Percentiles rank a stretch among this genome's conserved stretches.
phyloP scores from a whole-genome alignment of 2,329 filamentous ascomycete genomes.

The Reticulascus tulasneorum region DNA sequence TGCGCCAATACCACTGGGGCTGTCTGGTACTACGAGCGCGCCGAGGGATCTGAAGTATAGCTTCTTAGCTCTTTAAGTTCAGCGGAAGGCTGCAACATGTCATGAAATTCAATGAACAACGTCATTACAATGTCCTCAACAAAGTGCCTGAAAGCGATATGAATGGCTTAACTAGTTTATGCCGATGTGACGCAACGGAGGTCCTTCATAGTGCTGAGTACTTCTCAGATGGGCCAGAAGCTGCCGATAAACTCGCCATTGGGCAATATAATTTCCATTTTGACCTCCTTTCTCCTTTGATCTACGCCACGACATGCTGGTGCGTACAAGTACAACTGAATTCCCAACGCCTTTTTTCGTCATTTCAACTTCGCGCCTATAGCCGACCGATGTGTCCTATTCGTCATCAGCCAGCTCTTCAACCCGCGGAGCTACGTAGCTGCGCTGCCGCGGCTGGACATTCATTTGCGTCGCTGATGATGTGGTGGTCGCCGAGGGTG shows the following conservation, averaged over 20 bases:
- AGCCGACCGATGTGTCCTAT: conserved; percentile 23
- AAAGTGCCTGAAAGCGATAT: no score
- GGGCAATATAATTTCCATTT: no score
- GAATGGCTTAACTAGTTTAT: no score
- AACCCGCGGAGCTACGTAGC: conserved; percentile 49
- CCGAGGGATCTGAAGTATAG: conserved; percentile 24
- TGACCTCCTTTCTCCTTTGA: no score
- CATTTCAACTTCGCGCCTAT: no score
- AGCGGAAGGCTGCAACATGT: conserved; percentile 1
- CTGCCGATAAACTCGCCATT: no score
- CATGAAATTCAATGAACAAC: not conserved
- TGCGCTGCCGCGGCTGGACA: conserved; percentile 35
- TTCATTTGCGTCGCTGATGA: conserved; percentile 52
- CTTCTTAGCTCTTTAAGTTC: no score
- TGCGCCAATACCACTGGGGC: conserved; percentile 52
- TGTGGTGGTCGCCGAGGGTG: conserved; percentile 52
- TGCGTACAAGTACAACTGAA: conserved; percentile 8
- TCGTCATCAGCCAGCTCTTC: conserved; percentile 50
- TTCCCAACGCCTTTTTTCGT: conserved; percentile 10
- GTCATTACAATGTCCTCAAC: no score
- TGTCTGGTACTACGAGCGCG: conserved; percentile 51
- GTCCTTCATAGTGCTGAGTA: no score
- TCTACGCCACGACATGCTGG: conserved; percentile 2
- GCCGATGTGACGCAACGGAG: no score
- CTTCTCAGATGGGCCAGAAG: no score